Conservation (phyloP, 108 stramenopile genomes). For the Parmales sp. region DNA sequence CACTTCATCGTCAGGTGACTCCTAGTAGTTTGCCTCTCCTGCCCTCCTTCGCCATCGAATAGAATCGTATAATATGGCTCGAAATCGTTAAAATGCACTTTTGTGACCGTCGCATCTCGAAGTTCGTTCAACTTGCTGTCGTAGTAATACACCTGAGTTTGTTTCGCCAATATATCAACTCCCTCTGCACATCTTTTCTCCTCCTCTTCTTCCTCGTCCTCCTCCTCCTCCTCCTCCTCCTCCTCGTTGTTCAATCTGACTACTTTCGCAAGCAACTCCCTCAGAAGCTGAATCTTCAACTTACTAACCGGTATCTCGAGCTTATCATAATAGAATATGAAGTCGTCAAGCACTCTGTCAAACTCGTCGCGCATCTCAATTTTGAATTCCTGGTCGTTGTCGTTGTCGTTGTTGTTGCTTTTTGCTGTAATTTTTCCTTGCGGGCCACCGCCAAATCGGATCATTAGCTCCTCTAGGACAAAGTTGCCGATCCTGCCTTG, state of each 20-base stretch:
- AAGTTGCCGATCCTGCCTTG: neutral
- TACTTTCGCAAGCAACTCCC: neutral
- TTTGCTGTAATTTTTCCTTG: neutral
- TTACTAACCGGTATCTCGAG: neutral
- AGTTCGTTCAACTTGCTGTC: too few species aligned
- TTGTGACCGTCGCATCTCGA: too few species aligned
- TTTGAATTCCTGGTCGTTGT: neutral
- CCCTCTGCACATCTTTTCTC: neutral
- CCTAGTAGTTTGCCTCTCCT: too few species aligned
- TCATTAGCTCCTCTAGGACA: neutral
- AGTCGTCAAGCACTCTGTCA: neutral
- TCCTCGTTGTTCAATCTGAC: neutral
- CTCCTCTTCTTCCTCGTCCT: neutral
- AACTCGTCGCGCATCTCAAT: neutral
- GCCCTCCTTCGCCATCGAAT: too few species aligned
- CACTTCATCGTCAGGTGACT: neutral
- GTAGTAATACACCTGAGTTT: too few species aligned
- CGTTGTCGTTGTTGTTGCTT: neutral
- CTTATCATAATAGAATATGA: neutral
- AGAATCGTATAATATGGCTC: too few species aligned
- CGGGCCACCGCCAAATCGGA: neutral
- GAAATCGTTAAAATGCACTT: too few species aligned
- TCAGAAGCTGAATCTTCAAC: neutral
- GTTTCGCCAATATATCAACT: too few species aligned
- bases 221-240: neutral